A percentile compares a stretch with the other conserved stretches of the same genome.
phyloP scores from a whole-genome alignment of 2,329 filamentous ascomycete species.

The Teratosphaeria zuluensis region DNA sequence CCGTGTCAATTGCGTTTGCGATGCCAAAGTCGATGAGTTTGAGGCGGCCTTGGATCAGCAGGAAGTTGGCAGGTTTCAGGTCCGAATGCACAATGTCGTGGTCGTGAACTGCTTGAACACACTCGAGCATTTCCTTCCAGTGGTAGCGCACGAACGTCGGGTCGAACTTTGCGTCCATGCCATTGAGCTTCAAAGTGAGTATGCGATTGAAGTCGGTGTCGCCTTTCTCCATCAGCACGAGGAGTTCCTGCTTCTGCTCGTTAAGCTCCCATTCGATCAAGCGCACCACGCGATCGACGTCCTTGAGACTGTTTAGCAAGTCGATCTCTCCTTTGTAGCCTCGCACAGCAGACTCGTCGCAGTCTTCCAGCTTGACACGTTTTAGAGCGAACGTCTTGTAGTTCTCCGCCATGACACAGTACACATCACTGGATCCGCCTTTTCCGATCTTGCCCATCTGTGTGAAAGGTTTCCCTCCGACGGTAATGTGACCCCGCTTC shows the following conservation, averaged over 20 bases:
- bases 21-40: slow-evolving; percentile 99
- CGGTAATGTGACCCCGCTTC: slow-evolving; percentile 70
- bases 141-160: slow-evolving; percentile 90
- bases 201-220: slow-evolving; percentile 88
- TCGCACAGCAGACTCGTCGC: slow-evolving; percentile 70
- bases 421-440: slow-evolving; percentile 89
- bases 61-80: slow-evolving; percentile 93
- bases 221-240: slow-evolving; percentile 92
- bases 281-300: slow-evolving; percentile 81
- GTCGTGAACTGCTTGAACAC: slow-evolving; percentile 78
- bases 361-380: slow-evolving; percentile 79
- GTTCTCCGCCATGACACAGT: slow-evolving; percentile 93
- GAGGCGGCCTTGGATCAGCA: slow-evolving; percentile 77
- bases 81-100: slow-evolving; percentile 94
- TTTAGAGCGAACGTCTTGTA: slow-evolving; percentile 93
- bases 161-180: slow-evolving; percentile 67
- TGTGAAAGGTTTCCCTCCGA: slow-evolving; percentile 88
- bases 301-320: slow-evolving; percentile 67
- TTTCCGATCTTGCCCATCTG: slow-evolving; percentile 83
- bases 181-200: slow-evolving; percentile 59
- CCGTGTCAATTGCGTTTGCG: slow-evolving; percentile 89
- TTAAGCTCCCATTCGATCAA: slow-evolving; percentile 92
- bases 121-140: slow-evolving; percentile 99
- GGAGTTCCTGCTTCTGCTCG: slow-evolving; percentile 78
- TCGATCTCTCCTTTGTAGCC: slow-evolving; percentile 96